phyloP scores from a whole-genome alignment of 805 yeast genomes.

The Kuraishia borneana region DNA sequence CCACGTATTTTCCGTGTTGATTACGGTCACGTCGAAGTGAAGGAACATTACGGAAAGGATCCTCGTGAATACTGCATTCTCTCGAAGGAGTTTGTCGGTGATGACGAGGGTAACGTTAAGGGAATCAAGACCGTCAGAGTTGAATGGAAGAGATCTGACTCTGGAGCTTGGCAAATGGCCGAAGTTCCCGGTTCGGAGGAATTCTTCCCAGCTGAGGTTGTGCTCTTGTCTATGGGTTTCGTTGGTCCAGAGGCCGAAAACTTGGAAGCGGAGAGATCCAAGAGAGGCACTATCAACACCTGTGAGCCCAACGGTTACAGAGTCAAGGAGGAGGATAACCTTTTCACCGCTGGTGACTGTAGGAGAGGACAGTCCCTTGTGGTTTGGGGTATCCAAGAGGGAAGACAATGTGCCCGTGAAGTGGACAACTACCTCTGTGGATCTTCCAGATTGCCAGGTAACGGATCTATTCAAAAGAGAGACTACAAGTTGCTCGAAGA shows the following conservation, averaged over 20 bases:
- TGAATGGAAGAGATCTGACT: constrained; percentile 93
- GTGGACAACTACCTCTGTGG: constrained; percentile 78
- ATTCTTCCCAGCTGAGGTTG: constrained; percentile 89
- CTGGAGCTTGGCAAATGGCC: constrained; percentile 99
- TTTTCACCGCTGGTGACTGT: constrained; percentile 97
- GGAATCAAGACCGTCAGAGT: constrained; percentile 95
- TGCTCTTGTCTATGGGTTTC: constrained; percentile 92
- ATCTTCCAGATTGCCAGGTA: constrained; percentile 77
- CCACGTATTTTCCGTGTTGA: constrained; percentile 96
- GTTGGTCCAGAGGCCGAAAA: constrained; percentile 89
- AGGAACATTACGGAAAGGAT: constrained; percentile 90
- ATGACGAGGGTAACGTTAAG: constrained; percentile 88
- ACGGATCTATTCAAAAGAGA: constrained; percentile 86
- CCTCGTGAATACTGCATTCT: constrained; percentile 95
- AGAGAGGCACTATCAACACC: constrained; percentile 77
- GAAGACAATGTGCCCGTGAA: constrained; percentile 95
- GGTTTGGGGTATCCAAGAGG: constrained; percentile 99
- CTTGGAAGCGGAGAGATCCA: constrained; percentile 55
- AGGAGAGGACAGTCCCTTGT: constrained; percentile 97
- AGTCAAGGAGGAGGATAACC: constrained; percentile 48
- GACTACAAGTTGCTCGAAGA: constrained; percentile 69
- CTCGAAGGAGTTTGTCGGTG: constrained; percentile 92
- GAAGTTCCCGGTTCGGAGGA: constrained; percentile 95
- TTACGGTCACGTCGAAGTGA: constrained; percentile 94
- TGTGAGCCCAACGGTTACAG: constrained; percentile 52